Evolutionary conservation across 2,329 filamentous ascomycete genomes (phyloP).

Genomic region (Arthrocladium fulminans): DNA sequence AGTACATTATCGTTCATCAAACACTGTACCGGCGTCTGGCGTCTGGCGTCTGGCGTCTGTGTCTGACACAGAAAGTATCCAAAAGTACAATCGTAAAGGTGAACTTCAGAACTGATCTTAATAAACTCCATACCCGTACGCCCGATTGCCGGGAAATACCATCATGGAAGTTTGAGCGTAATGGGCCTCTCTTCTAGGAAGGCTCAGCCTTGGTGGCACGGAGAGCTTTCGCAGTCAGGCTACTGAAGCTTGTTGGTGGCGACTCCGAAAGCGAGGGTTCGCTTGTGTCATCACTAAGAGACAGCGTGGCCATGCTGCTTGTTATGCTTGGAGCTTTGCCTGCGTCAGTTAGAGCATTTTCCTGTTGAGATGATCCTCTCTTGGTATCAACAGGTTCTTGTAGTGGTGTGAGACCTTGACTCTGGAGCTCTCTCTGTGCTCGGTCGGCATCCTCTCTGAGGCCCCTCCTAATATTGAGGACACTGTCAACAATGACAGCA

Average conservation of each 20-base stretch:
- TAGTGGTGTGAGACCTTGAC: neutral
- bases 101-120: too few relatives aligned
- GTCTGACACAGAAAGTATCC: too few relatives aligned
- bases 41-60: too few relatives aligned
- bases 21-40: too few relatives aligned
- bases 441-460: constrained; percentile 47
- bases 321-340: constrained; percentile 1
- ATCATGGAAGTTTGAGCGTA: neutral
- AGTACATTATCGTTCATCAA: too few relatives aligned
- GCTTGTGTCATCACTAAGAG: constrained; percentile 3
- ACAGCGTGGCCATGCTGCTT: neutral
- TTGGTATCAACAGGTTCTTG: neutral
- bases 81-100: too few relatives aligned
- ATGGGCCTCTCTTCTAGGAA: neutral
- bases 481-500: constrained; percentile 92
- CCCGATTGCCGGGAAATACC: too few relatives aligned
- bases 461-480: constrained; percentile 84
- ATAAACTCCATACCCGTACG: too few relatives aligned
- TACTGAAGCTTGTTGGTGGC: neutral
- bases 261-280: constrained; percentile 1
- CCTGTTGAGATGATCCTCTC: neutral
- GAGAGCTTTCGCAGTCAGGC: neutral
- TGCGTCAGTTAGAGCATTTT: neutral
- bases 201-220: neutral
- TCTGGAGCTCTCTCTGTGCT: neutral